These are phyloP conservation scores for Pyrenophora teres DNA, from an alignment of 2,329 filamentous ascomycete genomes.

Conservation along the genomic window DNA sequence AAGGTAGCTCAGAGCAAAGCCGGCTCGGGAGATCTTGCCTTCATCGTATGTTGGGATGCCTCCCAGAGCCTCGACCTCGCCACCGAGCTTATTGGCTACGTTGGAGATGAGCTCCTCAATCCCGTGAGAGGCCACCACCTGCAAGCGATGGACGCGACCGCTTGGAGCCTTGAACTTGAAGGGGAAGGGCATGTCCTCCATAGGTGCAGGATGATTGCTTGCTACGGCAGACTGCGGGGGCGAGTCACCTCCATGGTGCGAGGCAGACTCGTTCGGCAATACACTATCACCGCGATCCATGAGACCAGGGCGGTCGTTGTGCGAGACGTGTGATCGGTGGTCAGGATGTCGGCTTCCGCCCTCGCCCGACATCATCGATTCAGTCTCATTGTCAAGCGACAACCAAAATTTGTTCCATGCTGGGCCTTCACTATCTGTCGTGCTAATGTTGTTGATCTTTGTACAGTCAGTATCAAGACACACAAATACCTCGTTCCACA, in stretches of 20 bases:
- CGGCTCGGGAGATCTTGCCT: conserved; percentile 73
- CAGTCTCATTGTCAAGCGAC: conserved; percentile 90
- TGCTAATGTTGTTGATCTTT: conserved; percentile 86
- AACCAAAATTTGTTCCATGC: conserved; percentile 99
- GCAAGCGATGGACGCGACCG: conserved; percentile 89
- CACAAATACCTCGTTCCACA: not conserved
- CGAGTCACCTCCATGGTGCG: conserved; percentile 80
- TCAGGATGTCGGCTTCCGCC: conserved; percentile 73
- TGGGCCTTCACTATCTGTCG: conserved; percentile 85
- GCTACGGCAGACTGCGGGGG: conserved; percentile 69
- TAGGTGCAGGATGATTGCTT: conserved; percentile 59
- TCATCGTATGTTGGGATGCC: conserved; percentile 79
- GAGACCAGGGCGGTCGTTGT: conserved; percentile 65
- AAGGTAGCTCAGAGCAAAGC: conserved; percentile 92
- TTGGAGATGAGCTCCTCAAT: conserved; percentile 76
- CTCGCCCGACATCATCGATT: conserved; percentile 94
- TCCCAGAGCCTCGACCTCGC: conserved; percentile 81
- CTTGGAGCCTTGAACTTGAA: conserved; percentile 99
- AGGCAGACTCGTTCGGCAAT: conserved; percentile 91
- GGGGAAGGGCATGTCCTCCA: conserved; percentile 78
- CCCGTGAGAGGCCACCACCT: conserved; percentile 79
- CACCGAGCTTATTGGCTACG: conserved; percentile 82
- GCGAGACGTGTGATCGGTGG: conserved; percentile 79
- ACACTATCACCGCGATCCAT: conserved; percentile 80
- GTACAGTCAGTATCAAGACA: conserved; percentile 11